Evolutionary conservation across 106 monocot species (phyloP).

Genomic region (Phalaenopsis equestris): DNA sequence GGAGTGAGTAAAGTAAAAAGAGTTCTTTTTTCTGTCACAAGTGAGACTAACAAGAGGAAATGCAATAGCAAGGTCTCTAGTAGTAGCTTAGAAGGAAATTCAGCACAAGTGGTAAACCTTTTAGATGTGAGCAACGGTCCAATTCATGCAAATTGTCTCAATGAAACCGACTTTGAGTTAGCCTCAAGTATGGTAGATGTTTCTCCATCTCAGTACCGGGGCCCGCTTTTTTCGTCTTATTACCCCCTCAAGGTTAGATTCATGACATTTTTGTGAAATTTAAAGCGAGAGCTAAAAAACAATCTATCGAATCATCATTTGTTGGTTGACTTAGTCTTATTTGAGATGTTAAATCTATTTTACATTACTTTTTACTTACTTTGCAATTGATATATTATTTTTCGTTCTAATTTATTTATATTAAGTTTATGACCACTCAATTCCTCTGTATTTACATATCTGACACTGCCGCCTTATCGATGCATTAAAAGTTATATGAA

Average conservation of each 20-base stretch:
- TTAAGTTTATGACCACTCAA: no score
- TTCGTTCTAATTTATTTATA: no score
- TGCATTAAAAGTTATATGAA: no score
- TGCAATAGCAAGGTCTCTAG: background rate
- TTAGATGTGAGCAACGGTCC: constrained; percentile 1
- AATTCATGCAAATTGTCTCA: background rate
- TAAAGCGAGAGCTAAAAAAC: background rate
- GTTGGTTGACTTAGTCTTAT: no score
- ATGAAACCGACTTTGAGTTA: background rate
- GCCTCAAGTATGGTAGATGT: background rate
- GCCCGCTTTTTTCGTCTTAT: background rate
- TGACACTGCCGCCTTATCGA: no score
- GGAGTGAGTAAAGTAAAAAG: background rate
- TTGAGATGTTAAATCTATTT: no score
- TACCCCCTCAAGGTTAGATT: background rate
- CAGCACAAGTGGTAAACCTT: background rate
- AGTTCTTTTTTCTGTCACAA: background rate
- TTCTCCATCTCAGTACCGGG: background rate
- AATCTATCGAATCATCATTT: no score
- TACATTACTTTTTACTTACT: no score
- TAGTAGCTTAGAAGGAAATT: constrained; percentile 4
- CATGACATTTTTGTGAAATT: background rate
- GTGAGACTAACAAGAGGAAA: background rate
- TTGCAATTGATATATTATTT: no score
- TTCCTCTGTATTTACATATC: no score